Conservation (phyloP, 148 eudicot species). For the Spergularia bocconei region DNA sequence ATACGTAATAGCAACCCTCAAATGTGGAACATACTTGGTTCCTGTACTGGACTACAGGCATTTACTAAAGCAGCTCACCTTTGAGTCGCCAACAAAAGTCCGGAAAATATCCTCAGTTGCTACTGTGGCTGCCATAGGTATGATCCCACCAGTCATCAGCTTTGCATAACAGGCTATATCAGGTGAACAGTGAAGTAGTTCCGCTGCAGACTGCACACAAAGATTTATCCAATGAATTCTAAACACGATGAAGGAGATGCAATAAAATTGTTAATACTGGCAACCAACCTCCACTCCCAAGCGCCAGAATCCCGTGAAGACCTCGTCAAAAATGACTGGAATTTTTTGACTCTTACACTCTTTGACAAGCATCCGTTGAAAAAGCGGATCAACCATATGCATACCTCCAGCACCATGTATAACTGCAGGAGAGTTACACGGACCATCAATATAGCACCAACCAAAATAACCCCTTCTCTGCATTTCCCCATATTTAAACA, state of each 20-base stretch:
- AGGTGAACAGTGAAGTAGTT: constrained; percentile 79
- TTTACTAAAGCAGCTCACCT: constrained; percentile 42
- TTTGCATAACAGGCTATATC: constrained; percentile 94
- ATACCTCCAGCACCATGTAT: constrained; percentile 95
- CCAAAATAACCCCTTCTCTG: background rate
- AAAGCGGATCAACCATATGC: constrained; percentile 95
- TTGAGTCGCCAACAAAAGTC: constrained; percentile 78
- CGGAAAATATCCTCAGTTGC: constrained; percentile 74
- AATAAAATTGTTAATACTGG: background rate
- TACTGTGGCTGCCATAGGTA: constrained; percentile 92
- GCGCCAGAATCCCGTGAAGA: constrained; percentile 99
- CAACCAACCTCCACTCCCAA: constrained; percentile 89
- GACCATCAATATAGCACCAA: background rate
- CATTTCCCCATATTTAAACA: background rate
- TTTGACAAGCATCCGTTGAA: constrained; percentile 79
- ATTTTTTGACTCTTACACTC: constrained; percentile 66
- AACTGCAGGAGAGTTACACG: constrained; percentile 44
- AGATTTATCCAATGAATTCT: constrained; percentile 16
- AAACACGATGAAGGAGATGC: background rate
- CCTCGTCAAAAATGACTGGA: constrained; percentile 97
- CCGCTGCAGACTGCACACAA: constrained; percentile 75
- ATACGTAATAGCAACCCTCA: too few relatives aligned
- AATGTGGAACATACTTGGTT: background rate
- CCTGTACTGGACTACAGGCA: background rate
- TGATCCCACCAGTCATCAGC: constrained; percentile 91